Evolutionary conservation across 441 rosid genomes (phyloP).

Genomic region (Hypseocharis bilobata): DNA sequence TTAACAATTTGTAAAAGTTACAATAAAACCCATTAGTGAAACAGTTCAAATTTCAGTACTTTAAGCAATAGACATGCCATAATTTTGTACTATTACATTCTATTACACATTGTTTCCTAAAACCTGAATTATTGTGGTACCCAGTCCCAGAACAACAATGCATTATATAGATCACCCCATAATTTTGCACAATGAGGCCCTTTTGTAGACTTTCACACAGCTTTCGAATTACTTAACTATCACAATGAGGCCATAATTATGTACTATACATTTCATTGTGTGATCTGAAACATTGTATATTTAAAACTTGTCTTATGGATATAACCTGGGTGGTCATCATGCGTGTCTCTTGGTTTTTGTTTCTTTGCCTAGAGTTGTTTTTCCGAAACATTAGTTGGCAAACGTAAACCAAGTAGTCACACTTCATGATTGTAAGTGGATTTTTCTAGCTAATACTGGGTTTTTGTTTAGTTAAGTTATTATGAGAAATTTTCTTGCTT

Average conservation of each 20-base stretch:
- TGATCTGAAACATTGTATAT: too few species aligned
- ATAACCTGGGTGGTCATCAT: not conserved
- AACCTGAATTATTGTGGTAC: not conserved
- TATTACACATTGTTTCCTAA: not conserved
- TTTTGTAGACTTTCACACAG: not conserved
- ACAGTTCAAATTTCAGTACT: not conserved
- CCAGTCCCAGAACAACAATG: not conserved
- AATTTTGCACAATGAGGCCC: not conserved
- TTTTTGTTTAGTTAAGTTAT: not conserved
- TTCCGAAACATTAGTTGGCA: not conserved
- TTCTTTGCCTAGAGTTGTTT: too few species aligned
- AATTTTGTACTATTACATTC: not conserved
- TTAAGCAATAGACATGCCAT: not conserved
- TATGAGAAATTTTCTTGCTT: not conserved
- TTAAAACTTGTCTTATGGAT: too few species aligned
- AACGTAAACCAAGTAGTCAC: not conserved
- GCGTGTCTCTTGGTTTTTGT: not conserved
- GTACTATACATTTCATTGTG: too few species aligned
- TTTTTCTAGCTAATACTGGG: not conserved
- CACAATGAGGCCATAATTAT: too few species aligned
- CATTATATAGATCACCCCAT: not conserved
- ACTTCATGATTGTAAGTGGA: not conserved
- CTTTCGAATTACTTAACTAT: not conserved
- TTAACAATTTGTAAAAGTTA: not conserved
- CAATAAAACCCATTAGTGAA: not conserved